Base-by-base conservation (phyloP, 108 stramenopile species). In the Discostella pseudostelligera region DNA sequence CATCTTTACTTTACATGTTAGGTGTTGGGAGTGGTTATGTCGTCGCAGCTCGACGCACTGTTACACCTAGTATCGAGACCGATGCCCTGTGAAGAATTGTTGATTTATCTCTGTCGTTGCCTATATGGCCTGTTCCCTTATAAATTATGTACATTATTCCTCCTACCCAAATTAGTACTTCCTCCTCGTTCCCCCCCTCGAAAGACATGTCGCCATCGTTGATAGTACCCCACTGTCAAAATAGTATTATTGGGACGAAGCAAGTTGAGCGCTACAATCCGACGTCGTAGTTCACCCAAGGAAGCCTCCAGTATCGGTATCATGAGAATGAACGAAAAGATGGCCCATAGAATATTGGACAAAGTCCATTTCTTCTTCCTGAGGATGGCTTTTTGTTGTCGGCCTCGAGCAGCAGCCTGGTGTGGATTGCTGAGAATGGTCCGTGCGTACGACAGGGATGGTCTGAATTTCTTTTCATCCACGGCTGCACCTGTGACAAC, bases 331-430 rank as follows among this genome's bases (percentile, higher is more conserved):
- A 43, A n/a, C 42, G 14, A 43, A 2, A 43, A 2, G n/a, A 43
- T 12, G 12, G 42, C 4, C 42, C 42, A 43, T 43, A n/a, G 14
- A 2, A 43, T n/a, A n/a, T 43, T 8, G 9, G 42, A 43, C 14
- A 43, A n/a, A 8, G 42, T 43, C 42, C 42, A 43, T 43, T 43
- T 43, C 42, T 43, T 43, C n/a, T 43, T 43, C 12, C 9, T 43
- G 1, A 12, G 12, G 14, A 8, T 43, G 12, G 42, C 42, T 43
- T 16, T 12, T 43, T 8, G 42, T 43, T 11, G 42, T 8, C n/a
- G 42, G 7, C 2, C 42, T 8, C 7, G 14, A 1, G 12, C 12
- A 43, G 42, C 42, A n/a, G 42, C 14, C 14, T 8, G 4, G 42
- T 3, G n/a, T n/a, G 42, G 2, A 43, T 43, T 16, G 42, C 14